Conservation (phyloP, 78 protist genomes). For the Dictyostelium intermedium region DNA sequence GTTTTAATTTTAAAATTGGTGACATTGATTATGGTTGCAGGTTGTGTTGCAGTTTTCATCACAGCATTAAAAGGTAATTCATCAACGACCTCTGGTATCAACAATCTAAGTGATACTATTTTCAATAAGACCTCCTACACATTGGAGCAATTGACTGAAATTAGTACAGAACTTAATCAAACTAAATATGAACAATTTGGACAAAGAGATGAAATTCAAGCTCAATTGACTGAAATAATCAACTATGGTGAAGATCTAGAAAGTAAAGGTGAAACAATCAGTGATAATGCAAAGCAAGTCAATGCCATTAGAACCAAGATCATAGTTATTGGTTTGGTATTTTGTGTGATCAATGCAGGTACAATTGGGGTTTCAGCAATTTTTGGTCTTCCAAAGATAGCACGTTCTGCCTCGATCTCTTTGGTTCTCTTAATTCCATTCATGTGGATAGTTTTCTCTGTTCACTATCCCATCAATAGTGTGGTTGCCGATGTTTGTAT, state of each 20-base stretch:
- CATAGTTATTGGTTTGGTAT: slow-evolving; percentile 41
- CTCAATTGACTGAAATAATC: background rate
- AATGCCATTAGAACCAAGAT: background rate
- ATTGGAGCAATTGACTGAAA: background rate
- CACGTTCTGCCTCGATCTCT: background rate
- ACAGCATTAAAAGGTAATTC: slow-evolving; percentile 45
- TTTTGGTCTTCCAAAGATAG: slow-evolving; percentile 11
- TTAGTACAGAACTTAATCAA: background rate
- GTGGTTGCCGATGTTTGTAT: slow-evolving; percentile 37
- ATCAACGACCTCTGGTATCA: background rate
- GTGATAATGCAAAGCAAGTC: background rate
- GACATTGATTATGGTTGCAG: background rate
- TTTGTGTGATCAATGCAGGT: background rate
- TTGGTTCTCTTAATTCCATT: slow-evolving; percentile 47
- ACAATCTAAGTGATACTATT: background rate
- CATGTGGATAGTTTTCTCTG: slow-evolving; percentile 71
- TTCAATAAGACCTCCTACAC: background rate
- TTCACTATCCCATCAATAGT: slow-evolving; percentile 62
- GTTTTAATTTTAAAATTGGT: slow-evolving; percentile 9
- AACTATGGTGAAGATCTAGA: background rate
- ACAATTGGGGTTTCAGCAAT: background rate
- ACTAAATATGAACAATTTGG: background rate
- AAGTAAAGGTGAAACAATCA: background rate
- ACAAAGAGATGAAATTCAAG: background rate
- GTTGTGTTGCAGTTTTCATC: slow-evolving; percentile 47